phyloP scores from a whole-genome alignment of 2,329 filamentous ascomycete species.

The Penicillium janthinellum region DNA sequence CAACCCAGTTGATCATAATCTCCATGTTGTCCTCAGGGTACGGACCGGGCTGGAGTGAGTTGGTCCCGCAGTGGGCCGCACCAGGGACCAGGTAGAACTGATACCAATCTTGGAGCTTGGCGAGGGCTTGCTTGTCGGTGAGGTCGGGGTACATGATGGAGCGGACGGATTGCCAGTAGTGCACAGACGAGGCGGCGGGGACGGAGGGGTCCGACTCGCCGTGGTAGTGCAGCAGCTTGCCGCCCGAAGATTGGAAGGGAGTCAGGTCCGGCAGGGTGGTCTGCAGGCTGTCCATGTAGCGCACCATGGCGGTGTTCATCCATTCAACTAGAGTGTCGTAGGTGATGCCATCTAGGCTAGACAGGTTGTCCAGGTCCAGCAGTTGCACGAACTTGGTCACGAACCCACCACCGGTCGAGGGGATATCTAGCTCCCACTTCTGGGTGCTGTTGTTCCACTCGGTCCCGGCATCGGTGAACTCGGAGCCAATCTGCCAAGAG shows the following conservation, averaged over 20 bases:
- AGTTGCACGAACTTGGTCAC: conserved; percentile 35
- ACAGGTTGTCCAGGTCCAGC: conserved; percentile 42
- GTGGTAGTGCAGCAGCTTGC: conserved; percentile 62
- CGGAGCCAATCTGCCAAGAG: conserved; percentile 30
- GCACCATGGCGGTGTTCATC: conserved; percentile 54
- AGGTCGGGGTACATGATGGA: conserved; percentile 51
- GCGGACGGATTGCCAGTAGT: conserved; percentile 59
- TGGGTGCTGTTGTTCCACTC: conserved; percentile 29
- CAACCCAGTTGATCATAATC: conserved; percentile 56
- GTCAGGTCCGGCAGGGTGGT: conserved; percentile 58
- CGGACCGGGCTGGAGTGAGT: conserved; percentile 49
- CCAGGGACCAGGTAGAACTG: conserved; percentile 58
- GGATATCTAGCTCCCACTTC: conserved; percentile 35
- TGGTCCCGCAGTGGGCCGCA: conserved; percentile 55
- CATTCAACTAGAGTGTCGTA: conserved; percentile 60
- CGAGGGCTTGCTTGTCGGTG: conserved; percentile 41
- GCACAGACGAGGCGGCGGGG: conserved; percentile 56
- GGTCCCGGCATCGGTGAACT: conserved; percentile 29
- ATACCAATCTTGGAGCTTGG: conserved; percentile 56
- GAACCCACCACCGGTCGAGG: conserved; percentile 44
- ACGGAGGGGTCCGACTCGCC: conserved; percentile 59
- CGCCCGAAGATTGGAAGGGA: conserved; percentile 52
- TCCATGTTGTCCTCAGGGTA: conserved; percentile 52
- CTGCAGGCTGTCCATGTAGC: conserved; percentile 55
- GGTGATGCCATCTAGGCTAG: conserved; percentile 51